Conservation (phyloP, 495 filamentous ascomycete species). For the Niebla homalea region DNA sequence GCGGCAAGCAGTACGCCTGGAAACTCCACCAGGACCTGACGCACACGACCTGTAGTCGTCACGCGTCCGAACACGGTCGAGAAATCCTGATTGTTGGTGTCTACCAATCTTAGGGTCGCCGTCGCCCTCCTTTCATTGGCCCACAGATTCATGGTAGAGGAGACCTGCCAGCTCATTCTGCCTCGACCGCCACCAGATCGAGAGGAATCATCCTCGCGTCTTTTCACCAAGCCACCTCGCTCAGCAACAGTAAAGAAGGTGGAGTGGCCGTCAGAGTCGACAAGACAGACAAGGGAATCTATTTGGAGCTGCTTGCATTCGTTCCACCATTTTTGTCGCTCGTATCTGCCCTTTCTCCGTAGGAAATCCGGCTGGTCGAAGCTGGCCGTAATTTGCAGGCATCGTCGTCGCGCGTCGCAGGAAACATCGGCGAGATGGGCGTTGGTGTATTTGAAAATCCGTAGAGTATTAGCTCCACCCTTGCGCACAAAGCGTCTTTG, state of each 20-base stretch:
- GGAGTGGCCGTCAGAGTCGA: constrained; percentile 28
- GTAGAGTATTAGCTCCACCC: constrained; percentile 14
- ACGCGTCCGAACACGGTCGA: constrained; percentile 6
- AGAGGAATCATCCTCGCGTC: background rate
- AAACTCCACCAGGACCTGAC: constrained; percentile 47
- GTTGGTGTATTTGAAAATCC: constrained; percentile 17
- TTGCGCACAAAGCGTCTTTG: constrained; percentile 2
- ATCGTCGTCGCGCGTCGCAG: constrained; percentile 30
- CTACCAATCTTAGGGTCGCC: constrained; percentile 16
- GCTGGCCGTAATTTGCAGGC: constrained; percentile 33
- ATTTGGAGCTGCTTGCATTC: constrained; percentile 38
- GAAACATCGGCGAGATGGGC: constrained; percentile 5
- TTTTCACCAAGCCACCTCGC: background rate
- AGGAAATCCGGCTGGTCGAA: constrained; percentile 38
- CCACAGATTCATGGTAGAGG: constrained; percentile 10
- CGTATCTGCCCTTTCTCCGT: constrained; percentile 7
- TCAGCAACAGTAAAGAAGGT: constrained; percentile 43
- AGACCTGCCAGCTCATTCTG: background rate
- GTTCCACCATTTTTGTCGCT: constrained; percentile 43
- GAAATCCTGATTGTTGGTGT: constrained; percentile 15
- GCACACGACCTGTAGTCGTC: constrained; percentile 10
- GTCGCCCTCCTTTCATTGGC: constrained; percentile 13
- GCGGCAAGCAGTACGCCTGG: constrained; percentile 52
- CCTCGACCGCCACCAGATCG: constrained; percentile 1
- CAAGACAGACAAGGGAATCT: constrained; percentile 45